Conservation (phyloP, 1,139 yeast genomes). For the Geotrichum carabidarum region DNA sequence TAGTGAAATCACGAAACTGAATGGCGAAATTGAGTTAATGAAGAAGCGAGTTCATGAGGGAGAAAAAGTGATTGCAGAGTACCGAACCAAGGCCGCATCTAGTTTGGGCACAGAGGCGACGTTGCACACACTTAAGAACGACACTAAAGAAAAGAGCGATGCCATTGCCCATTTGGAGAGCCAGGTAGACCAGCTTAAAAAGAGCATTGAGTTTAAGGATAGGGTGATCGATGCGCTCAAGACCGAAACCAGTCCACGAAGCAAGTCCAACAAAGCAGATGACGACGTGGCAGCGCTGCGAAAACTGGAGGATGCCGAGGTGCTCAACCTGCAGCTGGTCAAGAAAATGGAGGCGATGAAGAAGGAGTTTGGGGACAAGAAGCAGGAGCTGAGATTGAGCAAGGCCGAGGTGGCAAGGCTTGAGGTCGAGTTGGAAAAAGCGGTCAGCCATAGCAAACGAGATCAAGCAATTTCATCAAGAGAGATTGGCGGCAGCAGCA, state of each 20-base stretch:
- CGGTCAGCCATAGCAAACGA: neutral
- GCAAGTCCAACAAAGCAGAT: neutral
- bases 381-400: neutral
- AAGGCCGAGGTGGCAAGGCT: neutral
- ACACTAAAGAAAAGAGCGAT: neutral
- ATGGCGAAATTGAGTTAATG: neutral
- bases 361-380: conserved; percentile 8
- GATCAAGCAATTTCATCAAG: neutral
- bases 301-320: conserved; percentile 9
- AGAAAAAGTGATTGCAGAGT: neutral
- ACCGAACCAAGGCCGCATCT: neutral
- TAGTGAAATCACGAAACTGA: neutral
- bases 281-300: neutral
- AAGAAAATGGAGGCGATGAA: conserved; percentile 12
- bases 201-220: conserved; percentile 9
- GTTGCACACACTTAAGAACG: neutral
- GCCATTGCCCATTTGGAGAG: neutral
- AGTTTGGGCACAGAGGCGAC: neutral
- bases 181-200: neutral
- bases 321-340: conserved; percentile 4
- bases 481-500: neutral
- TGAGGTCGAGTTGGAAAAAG: neutral
- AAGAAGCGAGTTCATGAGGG: neutral
- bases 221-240: conserved; percentile 11
- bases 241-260: neutral